Evolutionary conservation across 108 stramenopile species (phyloP), one percentile per base, ranked within the genome.

Genomic region (Pseudonitzschia multiseries): DNA sequence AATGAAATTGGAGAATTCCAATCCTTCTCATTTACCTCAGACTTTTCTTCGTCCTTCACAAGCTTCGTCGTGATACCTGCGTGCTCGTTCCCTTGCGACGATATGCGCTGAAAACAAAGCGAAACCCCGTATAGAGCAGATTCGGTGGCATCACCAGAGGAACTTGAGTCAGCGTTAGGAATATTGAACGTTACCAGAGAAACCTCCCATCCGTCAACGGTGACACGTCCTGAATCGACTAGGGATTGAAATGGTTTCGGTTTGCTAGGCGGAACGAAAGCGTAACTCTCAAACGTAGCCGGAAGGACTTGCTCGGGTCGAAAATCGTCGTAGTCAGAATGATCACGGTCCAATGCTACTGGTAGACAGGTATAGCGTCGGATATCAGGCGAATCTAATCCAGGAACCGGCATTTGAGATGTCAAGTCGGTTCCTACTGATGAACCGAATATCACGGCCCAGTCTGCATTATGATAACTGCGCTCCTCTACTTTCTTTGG

Each of bases 141-240:
- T 48, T 79, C 64, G 18, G 68, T 69, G n/a, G 62, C 74, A 36
- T 81, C 82, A 8, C 69, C 73, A 33, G 68, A 79, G 8, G 79
- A 76, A 24, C 70, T 54, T n/a, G 72, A 74, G 17, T 86, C 84
- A 14, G 71, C 77, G 51, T 83, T 83, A 18, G 93, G 91, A 53
- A 92, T 81, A 28, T 80, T 83, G 44, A 91, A 88, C 72, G 85
- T 87, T 0, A 86, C 75, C 13, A 94, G 60, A 28, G 93, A 87
- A 8, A 92, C 81, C 66, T 87, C 88, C 93, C 93, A 94, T 44
- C 90, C 91, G 77, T 92, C 87, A 32, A 57, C 57, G 63, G 87
- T 87, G 40, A 69, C 24, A 24, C 63, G 44, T 26, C 29, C 43
- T 20, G 33, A 24, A 24, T 77, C 40, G 29, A 67, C 32, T 44